Evolutionary conservation across 2,329 filamentous ascomycete genomes (phyloP).

Genomic region (Sporothrix luriei): DNA sequence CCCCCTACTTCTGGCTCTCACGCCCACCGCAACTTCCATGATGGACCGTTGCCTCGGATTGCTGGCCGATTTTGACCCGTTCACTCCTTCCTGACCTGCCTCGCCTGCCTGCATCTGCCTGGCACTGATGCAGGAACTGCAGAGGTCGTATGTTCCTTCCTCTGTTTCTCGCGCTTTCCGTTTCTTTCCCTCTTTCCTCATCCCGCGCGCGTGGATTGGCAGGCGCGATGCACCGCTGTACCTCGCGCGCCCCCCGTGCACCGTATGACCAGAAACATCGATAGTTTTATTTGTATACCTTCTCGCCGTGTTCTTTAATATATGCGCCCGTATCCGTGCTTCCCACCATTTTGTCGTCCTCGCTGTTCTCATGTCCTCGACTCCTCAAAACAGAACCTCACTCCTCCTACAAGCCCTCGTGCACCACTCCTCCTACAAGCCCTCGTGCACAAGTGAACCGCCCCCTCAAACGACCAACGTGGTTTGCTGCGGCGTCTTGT

Average conservation of each 20-base stretch:
- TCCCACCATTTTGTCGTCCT: slow-evolving; percentile 10
- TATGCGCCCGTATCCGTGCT: slow-evolving; percentile 20
- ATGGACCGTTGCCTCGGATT: slow-evolving; percentile 25
- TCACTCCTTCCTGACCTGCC: slow-evolving; percentile 15
- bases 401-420: not conserved
- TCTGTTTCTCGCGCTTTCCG: slow-evolving; percentile 1
- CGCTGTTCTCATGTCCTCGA: not conserved
- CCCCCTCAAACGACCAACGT: slow-evolving; percentile 12
- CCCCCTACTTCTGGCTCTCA: slow-evolving; percentile 5
- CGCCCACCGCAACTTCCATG: slow-evolving; percentile 17
- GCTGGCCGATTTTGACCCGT: slow-evolving; percentile 12
- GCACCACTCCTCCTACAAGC: not conserved
- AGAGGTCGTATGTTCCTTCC: slow-evolving; percentile 15
- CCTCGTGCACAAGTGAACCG: slow-evolving; percentile 16
- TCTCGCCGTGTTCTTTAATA: slow-evolving; percentile 28
- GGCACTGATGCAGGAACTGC: slow-evolving; percentile 21
- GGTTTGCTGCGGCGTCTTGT: not conserved
- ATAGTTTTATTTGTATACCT: slow-evolving; percentile 8
- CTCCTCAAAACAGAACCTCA: slow-evolving; percentile 11
- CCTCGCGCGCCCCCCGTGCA: slow-evolving; percentile 21
- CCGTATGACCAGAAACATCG: slow-evolving; percentile 16
- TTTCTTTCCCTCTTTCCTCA: not conserved
- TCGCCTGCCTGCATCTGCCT: slow-evolving; percentile 4
- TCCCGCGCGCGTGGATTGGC: slow-evolving; percentile 15
- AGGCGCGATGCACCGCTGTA: slow-evolving; percentile 19